These are phyloP conservation scores for Phytophthora melonis DNA, from an alignment of 352 stramenopile species.

Conservation along the genomic window DNA sequence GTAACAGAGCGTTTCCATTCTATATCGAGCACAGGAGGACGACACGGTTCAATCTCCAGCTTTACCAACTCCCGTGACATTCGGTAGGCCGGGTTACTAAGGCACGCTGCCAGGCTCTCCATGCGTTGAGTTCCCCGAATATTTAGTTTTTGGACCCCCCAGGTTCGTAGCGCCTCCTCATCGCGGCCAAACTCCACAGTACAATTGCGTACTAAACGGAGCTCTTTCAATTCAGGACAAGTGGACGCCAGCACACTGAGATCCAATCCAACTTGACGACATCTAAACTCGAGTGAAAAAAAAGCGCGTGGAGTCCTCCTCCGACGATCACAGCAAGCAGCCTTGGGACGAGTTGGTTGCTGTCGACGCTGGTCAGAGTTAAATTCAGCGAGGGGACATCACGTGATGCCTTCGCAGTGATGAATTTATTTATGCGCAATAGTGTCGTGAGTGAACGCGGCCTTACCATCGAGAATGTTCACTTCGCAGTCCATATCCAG, in stretches of 20 bases:
- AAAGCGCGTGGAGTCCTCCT: not conserved
- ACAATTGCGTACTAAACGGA: not conserved
- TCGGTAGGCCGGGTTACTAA: not conserved
- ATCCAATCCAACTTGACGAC: not conserved
- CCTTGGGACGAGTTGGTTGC: not conserved
- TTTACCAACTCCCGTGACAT: not conserved
- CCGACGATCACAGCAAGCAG: not conserved
- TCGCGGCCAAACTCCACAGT: not conserved
- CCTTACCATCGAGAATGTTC: not conserved
- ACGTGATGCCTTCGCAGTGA: not conserved
- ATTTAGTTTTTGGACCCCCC: conserved; percentile 1
- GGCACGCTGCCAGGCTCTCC: not conserved
- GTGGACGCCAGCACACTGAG: not conserved
- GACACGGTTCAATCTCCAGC: not conserved
- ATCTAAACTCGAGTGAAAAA: not conserved
- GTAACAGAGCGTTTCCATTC: too few relatives aligned
- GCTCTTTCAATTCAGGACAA: conserved; percentile 5
- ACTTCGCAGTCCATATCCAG: conserved; percentile 1
- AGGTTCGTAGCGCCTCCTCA: not conserved
- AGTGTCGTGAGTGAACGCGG: not conserved
- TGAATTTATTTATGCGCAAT: not conserved
- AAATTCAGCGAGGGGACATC: not conserved
- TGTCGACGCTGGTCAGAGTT: not conserved
- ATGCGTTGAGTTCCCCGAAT: not conserved
- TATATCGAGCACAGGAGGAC: not conserved